Percentiles rank a stretch among this genome's conserved stretches.
These are phyloP conservation scores for Boletus vermiculosoides DNA, from an alignment of 768 basidiomycete species.

Conservation along the genomic window DNA sequence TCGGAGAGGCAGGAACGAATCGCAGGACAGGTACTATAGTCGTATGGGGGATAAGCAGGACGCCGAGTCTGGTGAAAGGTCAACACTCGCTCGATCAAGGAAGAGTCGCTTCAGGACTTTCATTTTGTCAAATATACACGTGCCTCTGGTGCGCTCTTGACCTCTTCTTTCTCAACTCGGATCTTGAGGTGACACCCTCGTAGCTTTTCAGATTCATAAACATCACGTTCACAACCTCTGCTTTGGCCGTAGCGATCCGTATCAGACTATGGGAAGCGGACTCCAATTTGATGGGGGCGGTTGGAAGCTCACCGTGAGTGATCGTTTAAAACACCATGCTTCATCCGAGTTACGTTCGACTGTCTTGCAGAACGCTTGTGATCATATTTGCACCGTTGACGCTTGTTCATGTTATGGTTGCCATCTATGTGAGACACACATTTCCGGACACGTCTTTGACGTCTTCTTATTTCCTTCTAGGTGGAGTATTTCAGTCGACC, in stretches of 20 bases:
- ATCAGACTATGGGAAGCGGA: slow-evolving; percentile 61
- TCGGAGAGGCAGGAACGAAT: slow-evolving; percentile 37
- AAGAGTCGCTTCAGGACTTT: slow-evolving; percentile 60
- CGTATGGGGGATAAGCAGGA: slow-evolving; percentile 22
- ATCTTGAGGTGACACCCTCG: slow-evolving; percentile 9
- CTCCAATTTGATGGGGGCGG: slow-evolving; percentile 56
- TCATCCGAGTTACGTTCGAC: neutral
- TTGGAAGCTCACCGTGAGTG: slow-evolving; percentile 81
- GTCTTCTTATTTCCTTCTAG: slow-evolving; percentile 39
- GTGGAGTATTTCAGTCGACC: slow-evolving; percentile 92
- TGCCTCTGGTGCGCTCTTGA: slow-evolving; percentile 61
- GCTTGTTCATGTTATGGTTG: slow-evolving; percentile 78
- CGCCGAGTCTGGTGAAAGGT: slow-evolving; percentile 31
- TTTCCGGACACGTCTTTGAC: slow-evolving; percentile 2
- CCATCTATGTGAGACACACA: slow-evolving; percentile 68
- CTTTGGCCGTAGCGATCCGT: slow-evolving; percentile 74
- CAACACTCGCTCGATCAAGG: slow-evolving; percentile 30
- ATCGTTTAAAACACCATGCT: neutral
- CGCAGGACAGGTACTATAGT: slow-evolving; percentile 15
- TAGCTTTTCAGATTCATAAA: slow-evolving; percentile 86
- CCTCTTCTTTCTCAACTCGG: neutral
- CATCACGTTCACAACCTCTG: slow-evolving; percentile 75
- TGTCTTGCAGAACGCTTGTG: slow-evolving; percentile 58
- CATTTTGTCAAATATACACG: slow-evolving; percentile 71
- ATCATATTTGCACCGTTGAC: slow-evolving; percentile 86